Evolutionary conservation across 2,329 filamentous ascomycete genomes (phyloP), one percentile per base, ranked within the genome.

Genomic region (Alternaria tenuissima): DNA sequence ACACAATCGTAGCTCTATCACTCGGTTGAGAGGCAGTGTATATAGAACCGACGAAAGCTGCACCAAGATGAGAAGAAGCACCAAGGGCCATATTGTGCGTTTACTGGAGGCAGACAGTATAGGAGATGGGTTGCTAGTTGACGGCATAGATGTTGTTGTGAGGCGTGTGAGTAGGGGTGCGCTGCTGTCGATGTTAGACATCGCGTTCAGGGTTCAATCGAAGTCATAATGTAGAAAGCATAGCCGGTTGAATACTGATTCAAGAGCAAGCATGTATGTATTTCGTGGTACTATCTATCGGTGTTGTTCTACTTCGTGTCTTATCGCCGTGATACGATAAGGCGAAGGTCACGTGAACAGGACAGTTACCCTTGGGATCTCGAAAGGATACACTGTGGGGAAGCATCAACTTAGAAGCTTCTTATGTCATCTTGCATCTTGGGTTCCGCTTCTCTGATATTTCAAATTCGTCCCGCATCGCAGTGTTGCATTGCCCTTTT

Each of bases 1-100:
- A 57, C 86, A 88, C 6, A 78, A 65, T 11, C 77, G 67, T 20
- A 70, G 51, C 57, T 79, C 77, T 48, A 79, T 70, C 8, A 78
- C 73, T 24, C 77, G 74, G 38, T 77, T 79, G 5, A 79, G 63
- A 1, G 77, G 77, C 18, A 79, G 70, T n/a, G 66, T 73, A 55
- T 78, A 79, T 12, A 79, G 52, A 4, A 71, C 72, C 1, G 69
- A 63, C 2, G 74, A 71, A 26, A 79, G 64, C 54, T 78, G 68
- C n/a, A 74, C 69, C 11, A 78, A 62, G 38, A 76, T 60, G 5
- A 79, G 68, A 8, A 79, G 68, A 8, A 70, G 30, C 2, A 79
- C 63, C 4, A 78, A 46, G 2, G 73, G 69, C 65, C 66, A 69
- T 63, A 77, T 67, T 22, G 64, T 59, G 16, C 62, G 63, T 36